Evolutionary conservation across 148 eudicot species (phyloP), one percentile per base, ranked within the genome.

Genomic region (Fagopyrum homotropicum): DNA sequence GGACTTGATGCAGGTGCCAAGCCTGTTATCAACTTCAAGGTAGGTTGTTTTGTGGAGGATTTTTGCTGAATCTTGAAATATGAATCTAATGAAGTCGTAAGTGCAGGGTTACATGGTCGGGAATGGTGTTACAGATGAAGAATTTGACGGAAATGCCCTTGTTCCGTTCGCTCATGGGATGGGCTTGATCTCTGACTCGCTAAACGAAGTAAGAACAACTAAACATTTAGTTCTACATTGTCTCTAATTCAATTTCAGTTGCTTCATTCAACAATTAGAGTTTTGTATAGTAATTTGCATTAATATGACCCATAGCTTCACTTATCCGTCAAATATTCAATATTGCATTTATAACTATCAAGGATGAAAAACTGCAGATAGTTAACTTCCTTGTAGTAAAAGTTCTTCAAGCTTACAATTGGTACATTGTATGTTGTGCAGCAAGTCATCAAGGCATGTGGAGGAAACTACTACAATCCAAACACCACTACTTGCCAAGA

Each of bases 21-120:
- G 80, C 99, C 99, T 45, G 76, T 80, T 75, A 80, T 95, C 79
- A 92, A 95, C 74, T 75, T 95, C 43, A 89, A 95, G 94, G 99
- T 90, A 84, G 16, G 57, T 50, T 48, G 30, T 57, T 16, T 43
- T 73, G 0, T 49, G 7, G n/a, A 9, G 6, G 9, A 16, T 48
- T n/a, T 2, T 48, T 64, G 45, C 17, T 64, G 19, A 64, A 40
- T 35, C 16, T 4, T 64, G 70, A 35, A 35, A 40, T 40, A 40
- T 3, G 46, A 12, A 64, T 63, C 46, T 45, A 35, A 9, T 64
- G 61, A 61, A 15, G 29, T 71, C 45, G 63, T 49, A 35, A 35
- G 70, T 14, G 46, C 91, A 95, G 99, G 99, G 99, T 72, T 95
- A 95, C 78, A 84, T 95, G 89, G 98, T 95, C 46, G 99, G 99